These are phyloP conservation scores for Populus ilicifolia DNA, from an alignment of 345 rosid genomes.

Conservation along the genomic window DNA sequence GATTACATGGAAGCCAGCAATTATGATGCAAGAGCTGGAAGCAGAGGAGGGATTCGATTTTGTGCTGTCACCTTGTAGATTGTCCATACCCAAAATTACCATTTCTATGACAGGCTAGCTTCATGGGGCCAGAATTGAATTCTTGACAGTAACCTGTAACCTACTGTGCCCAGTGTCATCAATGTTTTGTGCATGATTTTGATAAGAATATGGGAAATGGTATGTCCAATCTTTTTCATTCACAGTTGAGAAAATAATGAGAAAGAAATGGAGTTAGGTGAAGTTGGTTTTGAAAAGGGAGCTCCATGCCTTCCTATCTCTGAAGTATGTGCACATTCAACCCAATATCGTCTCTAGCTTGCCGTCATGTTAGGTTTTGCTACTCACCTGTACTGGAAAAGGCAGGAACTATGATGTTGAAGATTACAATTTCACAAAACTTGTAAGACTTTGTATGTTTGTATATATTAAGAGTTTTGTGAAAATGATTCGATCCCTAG, in stretches of 20 bases:
- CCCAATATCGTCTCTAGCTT: too few relatives aligned
- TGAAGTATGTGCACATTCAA: too few relatives aligned
- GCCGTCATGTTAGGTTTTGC: too few relatives aligned
- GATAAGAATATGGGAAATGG: background rate
- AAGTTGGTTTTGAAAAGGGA: conserved; percentile 7
- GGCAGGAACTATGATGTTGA: too few relatives aligned
- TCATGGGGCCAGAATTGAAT: background rate
- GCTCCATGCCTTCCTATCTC: background rate
- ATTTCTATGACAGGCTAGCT: background rate
- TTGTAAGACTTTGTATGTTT: too few relatives aligned
- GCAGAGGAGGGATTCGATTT: background rate
- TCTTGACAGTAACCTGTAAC: background rate
- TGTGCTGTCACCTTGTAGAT: background rate
- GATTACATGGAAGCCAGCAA: too few relatives aligned
- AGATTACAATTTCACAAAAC: too few relatives aligned
- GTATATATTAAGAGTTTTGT: too few relatives aligned
- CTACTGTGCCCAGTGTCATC: conserved; percentile 1
- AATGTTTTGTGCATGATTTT: background rate
- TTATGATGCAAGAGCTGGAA: too few relatives aligned
- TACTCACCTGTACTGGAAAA: too few relatives aligned
- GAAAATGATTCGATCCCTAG: too few relatives aligned
- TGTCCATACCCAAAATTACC: background rate
- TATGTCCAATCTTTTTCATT: background rate
- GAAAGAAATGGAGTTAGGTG: conserved; percentile 13
- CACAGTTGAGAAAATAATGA: conserved; percentile 11